A percentile compares a stretch with the other conserved stretches of the same genome.
These are phyloP conservation scores for Gnomoniopsis sp. DNA, from an alignment of 2,329 filamentous ascomycete genomes.

Conservation along the genomic window DNA sequence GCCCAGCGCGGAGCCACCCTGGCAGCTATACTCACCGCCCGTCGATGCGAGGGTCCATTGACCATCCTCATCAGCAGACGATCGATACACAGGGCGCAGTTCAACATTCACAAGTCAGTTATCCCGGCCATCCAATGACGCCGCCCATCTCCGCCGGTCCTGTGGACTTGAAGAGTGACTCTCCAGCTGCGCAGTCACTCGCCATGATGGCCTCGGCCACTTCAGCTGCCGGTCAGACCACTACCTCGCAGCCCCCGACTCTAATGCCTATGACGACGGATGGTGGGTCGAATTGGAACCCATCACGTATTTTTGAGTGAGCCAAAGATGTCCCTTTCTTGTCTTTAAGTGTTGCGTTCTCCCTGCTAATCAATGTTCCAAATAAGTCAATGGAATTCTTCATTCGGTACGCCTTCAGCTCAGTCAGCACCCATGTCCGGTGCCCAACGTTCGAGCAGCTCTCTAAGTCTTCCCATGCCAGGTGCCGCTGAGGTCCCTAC, in stretches of 20 bases:
- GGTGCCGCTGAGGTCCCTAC: conserved; percentile 52
- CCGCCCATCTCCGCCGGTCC: conserved; percentile 73
- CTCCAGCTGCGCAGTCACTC: conserved; percentile 63
- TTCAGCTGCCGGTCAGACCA: conserved; percentile 36
- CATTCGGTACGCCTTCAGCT: conserved; percentile 72
- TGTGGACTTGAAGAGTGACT: conserved; percentile 74
- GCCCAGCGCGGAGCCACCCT: conserved; percentile 54
- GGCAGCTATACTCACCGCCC: conserved; percentile 40
- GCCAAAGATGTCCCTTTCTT: conserved; percentile 32
- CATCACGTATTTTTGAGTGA: conserved; percentile 85
- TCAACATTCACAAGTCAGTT: conserved; percentile 61
- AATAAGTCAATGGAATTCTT: conserved; percentile 88
- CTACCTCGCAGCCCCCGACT: conserved; percentile 47
- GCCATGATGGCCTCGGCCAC: conserved; percentile 58
- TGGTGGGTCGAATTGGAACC: conserved; percentile 74
- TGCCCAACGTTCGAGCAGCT: conserved; percentile 40
- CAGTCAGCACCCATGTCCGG: conserved; percentile 40
- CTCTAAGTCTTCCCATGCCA: conserved; percentile 51
- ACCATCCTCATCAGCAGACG: conserved; percentile 48
- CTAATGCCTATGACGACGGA: conserved; percentile 53
- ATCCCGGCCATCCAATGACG: conserved; percentile 66
- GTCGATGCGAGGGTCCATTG: conserved; percentile 44
- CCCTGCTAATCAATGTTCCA: conserved; percentile 16
- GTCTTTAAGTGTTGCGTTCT: conserved; percentile 12
- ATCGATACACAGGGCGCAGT: conserved; percentile 51